These are phyloP conservation scores for Gentiana macrophylla DNA, from an alignment of 257 asterid species.

Conservation along the genomic window DNA sequence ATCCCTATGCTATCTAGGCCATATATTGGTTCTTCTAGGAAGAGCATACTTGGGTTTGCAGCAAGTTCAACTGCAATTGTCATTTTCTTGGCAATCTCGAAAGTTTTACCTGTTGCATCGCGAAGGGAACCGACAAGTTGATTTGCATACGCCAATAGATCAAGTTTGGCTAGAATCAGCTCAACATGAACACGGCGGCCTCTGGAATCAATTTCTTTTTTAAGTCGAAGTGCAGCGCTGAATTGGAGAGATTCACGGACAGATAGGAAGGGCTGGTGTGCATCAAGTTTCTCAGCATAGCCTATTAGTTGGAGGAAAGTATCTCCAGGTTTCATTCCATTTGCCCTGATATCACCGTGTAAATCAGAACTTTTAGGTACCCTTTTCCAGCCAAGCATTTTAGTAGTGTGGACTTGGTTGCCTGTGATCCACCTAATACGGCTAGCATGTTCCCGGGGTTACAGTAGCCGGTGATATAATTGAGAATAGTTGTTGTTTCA, in stretches of 20 bases:
- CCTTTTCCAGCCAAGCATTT: conserved; percentile 11
- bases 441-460: conserved; percentile 10
- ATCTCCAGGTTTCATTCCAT: conserved; percentile 5
- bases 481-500: not conserved
- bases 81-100: conserved; percentile 10
- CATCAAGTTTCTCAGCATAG: conserved; percentile 12
- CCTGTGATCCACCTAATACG: conserved; percentile 9
- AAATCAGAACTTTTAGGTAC: conserved; percentile 2
- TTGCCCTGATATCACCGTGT: conserved; percentile 2
- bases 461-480: conserved; percentile 4
- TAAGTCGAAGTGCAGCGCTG: conserved; percentile 10
- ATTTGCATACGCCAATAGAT: conserved; percentile 7
- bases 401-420: conserved; percentile 7
- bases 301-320: conserved; percentile 10
- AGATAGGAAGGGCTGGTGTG: conserved; percentile 10
- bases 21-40: conserved; percentile 8
- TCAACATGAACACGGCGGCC: conserved; percentile 7
- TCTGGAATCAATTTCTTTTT: conserved; percentile 6
- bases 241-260: conserved; percentile 11
- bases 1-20: conserved; percentile 9
- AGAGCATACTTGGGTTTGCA: conserved; percentile 14
- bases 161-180: conserved; percentile 6
- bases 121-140: conserved; percentile 11
- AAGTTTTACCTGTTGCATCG: conserved; percentile 7
- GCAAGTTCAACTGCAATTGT: conserved; percentile 11